A percentile compares a stretch with the other conserved stretches of the same genome.
phyloP scores from a whole-genome alignment of 1,284 basidiomycete genomes.

The Agroathelia rolfsii region DNA sequence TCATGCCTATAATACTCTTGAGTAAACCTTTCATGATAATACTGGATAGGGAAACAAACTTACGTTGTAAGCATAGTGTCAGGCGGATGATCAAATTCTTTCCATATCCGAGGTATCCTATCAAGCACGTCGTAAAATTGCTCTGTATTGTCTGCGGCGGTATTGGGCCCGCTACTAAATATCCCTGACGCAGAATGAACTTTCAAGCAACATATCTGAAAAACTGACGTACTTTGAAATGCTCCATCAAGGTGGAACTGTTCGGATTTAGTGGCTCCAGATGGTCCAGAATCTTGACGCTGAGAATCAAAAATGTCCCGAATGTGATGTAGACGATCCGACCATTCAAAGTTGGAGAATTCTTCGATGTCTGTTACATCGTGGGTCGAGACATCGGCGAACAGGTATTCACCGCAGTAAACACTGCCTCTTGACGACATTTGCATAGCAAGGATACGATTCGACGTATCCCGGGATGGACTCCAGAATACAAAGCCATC shows the following conservation, averaged over 20 bases:
- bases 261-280: constrained; percentile 32
- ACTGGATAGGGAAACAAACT: constrained; percentile 11
- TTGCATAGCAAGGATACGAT: constrained; percentile 20
- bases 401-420: no score
- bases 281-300: constrained; percentile 30
- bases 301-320: no score
- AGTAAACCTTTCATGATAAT: constrained; percentile 4
- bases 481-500: constrained; percentile 20
- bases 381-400: no score
- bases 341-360: no score
- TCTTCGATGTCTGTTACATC: no score
- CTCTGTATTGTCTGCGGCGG: no score
- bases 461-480: constrained; percentile 12
- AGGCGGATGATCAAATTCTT: constrained; percentile 31
- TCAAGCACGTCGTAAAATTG: constrained; percentile 40
- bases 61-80: constrained; percentile 53
- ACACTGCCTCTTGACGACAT: constrained; percentile 23
- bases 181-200: no score
- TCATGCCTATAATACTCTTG: constrained; percentile 41
- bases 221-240: constrained; percentile 38
- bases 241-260: constrained; percentile 37
- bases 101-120: constrained; percentile 45
- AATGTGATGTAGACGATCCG: no score
- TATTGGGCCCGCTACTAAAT: no score
- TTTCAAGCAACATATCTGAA: constrained; percentile 9